phyloP scores from a whole-genome alignment of 345 rosid genomes.

The Eucalyptus polybractea region DNA sequence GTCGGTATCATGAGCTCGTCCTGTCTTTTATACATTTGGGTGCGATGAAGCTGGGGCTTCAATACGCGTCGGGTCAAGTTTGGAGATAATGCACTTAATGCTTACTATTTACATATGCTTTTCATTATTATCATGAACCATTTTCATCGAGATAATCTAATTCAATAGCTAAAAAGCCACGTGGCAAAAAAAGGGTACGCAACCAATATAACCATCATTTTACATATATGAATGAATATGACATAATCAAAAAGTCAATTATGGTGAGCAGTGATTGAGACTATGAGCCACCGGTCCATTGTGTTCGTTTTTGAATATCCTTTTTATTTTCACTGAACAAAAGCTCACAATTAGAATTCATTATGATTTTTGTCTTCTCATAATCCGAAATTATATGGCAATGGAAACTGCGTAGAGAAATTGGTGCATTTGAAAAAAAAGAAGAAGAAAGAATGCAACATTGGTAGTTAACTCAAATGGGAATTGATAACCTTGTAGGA shows the following conservation, averaged over 20 bases:
- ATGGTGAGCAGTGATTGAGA: neutral
- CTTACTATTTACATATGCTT: neutral
- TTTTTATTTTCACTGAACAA: neutral
- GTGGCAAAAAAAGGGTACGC: neutral
- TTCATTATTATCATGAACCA: neutral
- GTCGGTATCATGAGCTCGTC: too few relatives aligned
- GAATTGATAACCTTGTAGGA: neutral
- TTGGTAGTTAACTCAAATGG: neutral
- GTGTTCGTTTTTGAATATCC: neutral
- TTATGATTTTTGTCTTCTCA: neutral
- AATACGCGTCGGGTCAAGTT: neutral
- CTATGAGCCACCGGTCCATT: neutral
- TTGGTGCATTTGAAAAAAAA: neutral
- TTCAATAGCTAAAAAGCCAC: neutral
- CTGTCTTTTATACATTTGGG: neutral
- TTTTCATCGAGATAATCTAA: neutral
- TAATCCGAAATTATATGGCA: neutral
- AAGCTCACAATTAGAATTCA: neutral
- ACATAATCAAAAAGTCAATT: neutral
- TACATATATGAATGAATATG: neutral
- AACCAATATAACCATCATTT: neutral
- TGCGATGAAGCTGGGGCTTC: neutral
- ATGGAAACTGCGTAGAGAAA: neutral
- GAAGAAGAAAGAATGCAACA: neutral
- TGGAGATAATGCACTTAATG: neutral